Evolutionary conservation across 1,284 basidiomycete species (phyloP).

Genomic region (Peniophora sp.): DNA sequence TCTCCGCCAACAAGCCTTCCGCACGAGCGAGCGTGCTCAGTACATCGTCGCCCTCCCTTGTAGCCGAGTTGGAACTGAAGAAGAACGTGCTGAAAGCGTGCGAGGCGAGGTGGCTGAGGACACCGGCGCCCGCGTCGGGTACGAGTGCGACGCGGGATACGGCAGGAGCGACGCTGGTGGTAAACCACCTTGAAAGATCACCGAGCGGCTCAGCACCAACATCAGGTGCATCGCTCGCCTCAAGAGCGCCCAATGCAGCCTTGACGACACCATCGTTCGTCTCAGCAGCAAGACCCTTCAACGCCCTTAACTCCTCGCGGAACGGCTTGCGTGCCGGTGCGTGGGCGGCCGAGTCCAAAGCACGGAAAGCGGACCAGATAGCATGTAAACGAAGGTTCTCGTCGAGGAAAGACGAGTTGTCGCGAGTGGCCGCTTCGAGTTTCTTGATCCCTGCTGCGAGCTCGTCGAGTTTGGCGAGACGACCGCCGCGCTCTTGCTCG

Average conservation of each 20-base stretch:
- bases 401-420: constrained; percentile 85
- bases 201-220: constrained; percentile 88
- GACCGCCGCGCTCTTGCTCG: constrained; percentile 93
- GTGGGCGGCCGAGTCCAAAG: constrained; percentile 51
- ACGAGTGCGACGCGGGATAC: constrained; percentile 87
- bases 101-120: constrained; percentile 84
- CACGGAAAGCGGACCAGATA: constrained; percentile 70
- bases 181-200: constrained; percentile 88
- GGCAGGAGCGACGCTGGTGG: constrained; percentile 75
- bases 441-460: constrained; percentile 87
- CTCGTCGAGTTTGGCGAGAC: constrained; percentile 91
- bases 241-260: constrained; percentile 67
- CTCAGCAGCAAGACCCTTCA: constrained; percentile 68
- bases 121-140: constrained; percentile 81
- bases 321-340: constrained; percentile 69
- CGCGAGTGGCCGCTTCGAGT: constrained; percentile 84
- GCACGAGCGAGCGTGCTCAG: constrained; percentile 83
- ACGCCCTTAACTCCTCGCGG: constrained; percentile 81
- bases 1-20: constrained; percentile 86
- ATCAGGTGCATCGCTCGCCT: constrained; percentile 69
- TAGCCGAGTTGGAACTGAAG: constrained; percentile 58
- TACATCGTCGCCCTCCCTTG: constrained; percentile 49
- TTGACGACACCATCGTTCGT: constrained; percentile 63
- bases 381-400: constrained; percentile 85
- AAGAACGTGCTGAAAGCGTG: constrained; percentile 69